phyloP scores from a whole-genome alignment of 805 yeast genomes.

The Cyberlindnera maclurae region DNA sequence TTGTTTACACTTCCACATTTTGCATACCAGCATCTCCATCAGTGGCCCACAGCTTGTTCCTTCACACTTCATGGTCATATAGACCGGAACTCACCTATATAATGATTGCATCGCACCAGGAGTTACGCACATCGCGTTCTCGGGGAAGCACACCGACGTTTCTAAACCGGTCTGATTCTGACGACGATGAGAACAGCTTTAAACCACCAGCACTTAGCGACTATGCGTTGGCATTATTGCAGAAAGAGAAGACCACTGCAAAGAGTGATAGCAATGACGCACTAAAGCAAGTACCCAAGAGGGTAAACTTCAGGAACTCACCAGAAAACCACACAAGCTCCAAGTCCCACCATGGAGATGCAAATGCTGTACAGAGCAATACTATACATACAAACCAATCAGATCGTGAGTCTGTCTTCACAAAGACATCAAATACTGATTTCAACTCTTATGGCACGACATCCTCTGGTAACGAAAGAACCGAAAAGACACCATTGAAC shows the following conservation, averaged over 20 bases:
- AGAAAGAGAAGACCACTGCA: constrained; percentile 23
- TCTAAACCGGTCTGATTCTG: constrained; percentile 18
- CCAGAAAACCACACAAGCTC: constrained; percentile 5
- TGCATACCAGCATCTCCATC: not conserved
- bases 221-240: constrained; percentile 47
- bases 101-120: constrained; percentile 1
- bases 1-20: too few relatives aligned
- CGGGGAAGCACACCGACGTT: constrained; percentile 4
- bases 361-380: constrained; percentile 7
- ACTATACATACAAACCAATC: constrained; percentile 15
- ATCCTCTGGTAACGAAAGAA: constrained; percentile 8
- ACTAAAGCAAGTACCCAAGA: constrained; percentile 11
- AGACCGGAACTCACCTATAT: not conserved
- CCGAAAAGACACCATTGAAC: constrained; percentile 18
- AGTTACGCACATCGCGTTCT: not conserved
- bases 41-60: not conserved
- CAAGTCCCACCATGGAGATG: constrained; percentile 10
- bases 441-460: constrained; percentile 12
- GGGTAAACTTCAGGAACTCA: constrained; percentile 20
- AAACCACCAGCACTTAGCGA: constrained; percentile 56
- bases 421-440: constrained; percentile 11
- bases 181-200: constrained; percentile 41
- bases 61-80: constrained; percentile 1
- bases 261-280: constrained; percentile 5
- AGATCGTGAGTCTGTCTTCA: constrained; percentile 20